Percentiles rank a stretch among this genome's conserved stretches.
phyloP scores from a whole-genome alignment of 768 basidiomycete species.

The Cubamyces sp. region DNA sequence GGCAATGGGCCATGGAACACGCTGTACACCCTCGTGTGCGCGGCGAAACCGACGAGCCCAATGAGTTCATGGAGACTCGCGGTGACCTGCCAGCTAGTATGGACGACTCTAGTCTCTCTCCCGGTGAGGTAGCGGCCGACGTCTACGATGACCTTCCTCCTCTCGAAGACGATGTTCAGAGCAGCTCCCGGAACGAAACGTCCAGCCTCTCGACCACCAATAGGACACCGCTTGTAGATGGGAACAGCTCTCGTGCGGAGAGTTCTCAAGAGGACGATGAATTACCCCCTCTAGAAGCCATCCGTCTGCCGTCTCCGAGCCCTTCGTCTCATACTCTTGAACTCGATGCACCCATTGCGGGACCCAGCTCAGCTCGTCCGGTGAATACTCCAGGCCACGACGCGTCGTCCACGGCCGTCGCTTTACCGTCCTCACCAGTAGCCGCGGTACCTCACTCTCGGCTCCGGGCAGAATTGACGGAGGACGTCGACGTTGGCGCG shows the following conservation, averaged over 20 bases:
- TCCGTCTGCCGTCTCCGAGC: too few species aligned
- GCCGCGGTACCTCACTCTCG: background rate
- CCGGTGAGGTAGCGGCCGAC: background rate
- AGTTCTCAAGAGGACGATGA: too few species aligned
- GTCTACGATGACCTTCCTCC: conserved; percentile 17
- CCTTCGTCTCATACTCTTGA: too few species aligned
- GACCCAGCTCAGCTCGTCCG: too few species aligned
- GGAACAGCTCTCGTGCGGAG: too few species aligned
- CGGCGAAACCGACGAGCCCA: background rate
- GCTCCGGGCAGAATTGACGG: background rate
- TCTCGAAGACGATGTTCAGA: conserved; percentile 11
- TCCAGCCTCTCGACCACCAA: too few species aligned
- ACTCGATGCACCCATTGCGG: too few species aligned
- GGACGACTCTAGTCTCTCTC: background rate
- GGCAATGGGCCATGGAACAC: background rate
- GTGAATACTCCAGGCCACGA: too few species aligned
- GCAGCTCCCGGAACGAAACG: background rate
- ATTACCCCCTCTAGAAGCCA: too few species aligned
- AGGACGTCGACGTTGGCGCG: conserved; percentile 3
- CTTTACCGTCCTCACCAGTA: too few species aligned
- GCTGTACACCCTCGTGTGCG: background rate
- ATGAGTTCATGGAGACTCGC: background rate
- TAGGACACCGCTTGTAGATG: too few species aligned
- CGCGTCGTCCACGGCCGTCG: background rate
- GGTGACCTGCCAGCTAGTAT: too few species aligned